Conservation (phyloP, 2,329 filamentous ascomycete species). For the Thielaviopsis cerberus region DNA sequence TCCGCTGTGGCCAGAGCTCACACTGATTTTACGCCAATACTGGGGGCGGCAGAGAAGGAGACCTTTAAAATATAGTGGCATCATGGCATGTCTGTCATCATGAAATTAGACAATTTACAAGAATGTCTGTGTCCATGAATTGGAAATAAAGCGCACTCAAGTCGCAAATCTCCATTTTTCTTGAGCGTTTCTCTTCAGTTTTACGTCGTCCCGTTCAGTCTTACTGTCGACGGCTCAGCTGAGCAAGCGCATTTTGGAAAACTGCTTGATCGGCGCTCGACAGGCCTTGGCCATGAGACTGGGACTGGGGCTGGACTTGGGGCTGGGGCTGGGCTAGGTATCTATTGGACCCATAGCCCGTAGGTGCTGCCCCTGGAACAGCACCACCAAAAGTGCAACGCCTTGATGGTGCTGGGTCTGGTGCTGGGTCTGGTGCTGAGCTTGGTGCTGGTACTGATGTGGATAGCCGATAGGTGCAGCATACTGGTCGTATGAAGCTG, state of each 20-base stretch:
- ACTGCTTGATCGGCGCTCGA: not conserved
- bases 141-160: no score
- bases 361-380: not conserved
- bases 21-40: no score
- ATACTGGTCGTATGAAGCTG: not conserved
- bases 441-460: not conserved
- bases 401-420: not conserved
- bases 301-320: not conserved
- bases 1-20: no score
- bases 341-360: not conserved
- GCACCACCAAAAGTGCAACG: not conserved
- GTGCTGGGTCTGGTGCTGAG: no score
- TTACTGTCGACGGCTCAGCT: not conserved
- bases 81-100: not conserved
- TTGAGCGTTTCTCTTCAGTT: not conserved
- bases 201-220: no score
- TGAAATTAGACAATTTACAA: not conserved
- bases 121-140: not conserved
- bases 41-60: not conserved
- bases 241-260: not conserved
- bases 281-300: not conserved
- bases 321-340: not conserved
- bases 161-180: no score
- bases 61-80: not conserved
- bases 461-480: not conserved